phyloP scores from a whole-genome alignment of 805 yeast genomes.

The Myxozyma udenii region DNA sequence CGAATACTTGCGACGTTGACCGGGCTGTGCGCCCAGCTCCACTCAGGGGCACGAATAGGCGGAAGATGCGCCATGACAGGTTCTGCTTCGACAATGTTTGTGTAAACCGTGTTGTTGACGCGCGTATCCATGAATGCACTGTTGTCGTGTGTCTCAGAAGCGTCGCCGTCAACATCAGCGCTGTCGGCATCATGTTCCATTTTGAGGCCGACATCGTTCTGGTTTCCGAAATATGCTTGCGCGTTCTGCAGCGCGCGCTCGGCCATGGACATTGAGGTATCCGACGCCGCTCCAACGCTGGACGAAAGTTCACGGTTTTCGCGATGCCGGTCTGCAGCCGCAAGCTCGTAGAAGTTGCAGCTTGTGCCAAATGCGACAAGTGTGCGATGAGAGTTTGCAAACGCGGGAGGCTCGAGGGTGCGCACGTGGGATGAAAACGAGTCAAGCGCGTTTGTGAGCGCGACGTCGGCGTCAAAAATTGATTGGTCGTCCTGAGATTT shows the following conservation, averaged over 20 bases:
- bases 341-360: neutral
- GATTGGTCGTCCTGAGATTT: no score
- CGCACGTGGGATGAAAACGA: no score
- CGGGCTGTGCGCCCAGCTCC: neutral
- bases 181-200: no score
- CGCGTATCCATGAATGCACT: no score
- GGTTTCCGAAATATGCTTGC: neutral
- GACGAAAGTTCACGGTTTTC: neutral
- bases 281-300: conserved; percentile 1
- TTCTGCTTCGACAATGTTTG: neutral
- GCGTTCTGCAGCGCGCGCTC: conserved; percentile 6
- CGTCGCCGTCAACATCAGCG: no score
- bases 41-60: neutral
- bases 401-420: no score
- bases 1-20: neutral
- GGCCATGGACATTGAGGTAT: conserved; percentile 8
- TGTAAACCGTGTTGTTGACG: no score
- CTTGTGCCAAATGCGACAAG: neutral
- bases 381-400: no score
- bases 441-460: no score
- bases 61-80: neutral
- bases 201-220: no score
- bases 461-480: no score
- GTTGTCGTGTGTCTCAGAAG: no score
- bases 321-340: neutral